Evolutionary conservation across 495 filamentous ascomycete species (phyloP).

Genomic region (Chaetomidium leptoderma): DNA sequence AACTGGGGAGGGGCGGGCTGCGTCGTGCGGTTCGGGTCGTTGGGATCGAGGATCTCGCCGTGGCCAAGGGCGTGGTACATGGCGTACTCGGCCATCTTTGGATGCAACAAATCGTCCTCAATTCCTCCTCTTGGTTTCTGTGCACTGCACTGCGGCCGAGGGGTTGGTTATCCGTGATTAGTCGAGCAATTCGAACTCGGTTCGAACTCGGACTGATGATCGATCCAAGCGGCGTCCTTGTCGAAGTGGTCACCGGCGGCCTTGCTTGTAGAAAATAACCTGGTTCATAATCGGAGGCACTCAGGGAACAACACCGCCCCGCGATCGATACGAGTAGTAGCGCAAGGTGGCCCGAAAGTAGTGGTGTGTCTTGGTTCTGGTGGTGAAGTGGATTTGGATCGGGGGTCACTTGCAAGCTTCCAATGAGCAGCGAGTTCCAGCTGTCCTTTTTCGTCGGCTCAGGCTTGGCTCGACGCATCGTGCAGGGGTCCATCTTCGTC

Average conservation of each 20-base stretch:
- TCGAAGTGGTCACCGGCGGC: constrained; percentile 22
- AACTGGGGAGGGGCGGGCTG: constrained; percentile 58
- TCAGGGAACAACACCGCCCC: neutral
- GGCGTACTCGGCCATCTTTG: constrained; percentile 65
- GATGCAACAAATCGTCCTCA: neutral
- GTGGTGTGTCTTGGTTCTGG: neutral
- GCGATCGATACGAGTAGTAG: neutral
- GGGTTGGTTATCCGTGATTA: constrained; percentile 5
- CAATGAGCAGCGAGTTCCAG: constrained; percentile 13
- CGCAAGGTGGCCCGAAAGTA: constrained; percentile 11
- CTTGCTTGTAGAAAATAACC: constrained; percentile 7
- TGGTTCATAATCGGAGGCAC: constrained; percentile 17
- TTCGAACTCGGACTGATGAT: neutral
- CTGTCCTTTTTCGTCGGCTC: constrained; percentile 28
- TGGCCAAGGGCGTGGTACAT: constrained; percentile 73
- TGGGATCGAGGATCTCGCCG: constrained; percentile 57
- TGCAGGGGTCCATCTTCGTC: constrained; percentile 13
- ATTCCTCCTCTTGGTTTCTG: neutral
- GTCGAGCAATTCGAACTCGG: neutral
- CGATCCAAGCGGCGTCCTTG: neutral
- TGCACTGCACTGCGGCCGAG: too few relatives aligned
- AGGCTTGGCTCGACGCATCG: constrained; percentile 7
- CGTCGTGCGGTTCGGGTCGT: constrained; percentile 53
- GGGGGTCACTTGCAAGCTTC: constrained; percentile 10
- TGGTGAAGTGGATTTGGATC: neutral